Evolutionary conservation across 2,329 filamentous ascomycete species (phyloP), one percentile per base, ranked within the genome.

Genomic region (Aspergillus tamarii): DNA sequence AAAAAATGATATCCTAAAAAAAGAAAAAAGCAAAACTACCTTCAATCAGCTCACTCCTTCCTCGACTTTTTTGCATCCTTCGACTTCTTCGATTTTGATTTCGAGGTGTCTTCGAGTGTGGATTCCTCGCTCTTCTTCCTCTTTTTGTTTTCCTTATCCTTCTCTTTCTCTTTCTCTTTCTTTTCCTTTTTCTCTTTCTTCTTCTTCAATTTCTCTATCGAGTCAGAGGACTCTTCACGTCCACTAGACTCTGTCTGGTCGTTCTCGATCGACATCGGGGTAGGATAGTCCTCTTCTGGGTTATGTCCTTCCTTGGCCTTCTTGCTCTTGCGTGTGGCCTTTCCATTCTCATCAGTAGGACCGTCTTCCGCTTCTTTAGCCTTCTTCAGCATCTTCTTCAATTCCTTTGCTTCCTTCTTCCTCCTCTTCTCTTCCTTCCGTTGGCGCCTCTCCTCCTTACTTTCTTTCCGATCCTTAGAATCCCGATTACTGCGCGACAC

Each of bases 51-150:
- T 62, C 54, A 62, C n/a, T 63, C 63, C 26, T 52, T 55, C 3
- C 32, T 53, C 48, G 65, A 64, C 41, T 53, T 67, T 60, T 68
- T 69, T n/a, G 67, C 68, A 68, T 80, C 70, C 79, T 79, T 74
- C 78, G 82, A 63, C 78, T 80, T 70, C 71, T 82, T 79, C 58
- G 78, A 78, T 69, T 83, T 86, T 62, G 84, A 84, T 64, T 84
- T 82, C 6, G 66, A 62, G 53, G 67, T 69, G 4, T 73, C 72
- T 46, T 76, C 76, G 8, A 69, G 62, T 59, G 68, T 66, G 39
- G 67, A 74, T 26, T 65, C 66, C 30, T 66, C 71, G 36, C 61
- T 63, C 57, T 72, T 66, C 69, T 75, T 66, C 60, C 57, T 70
- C 70, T 72, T 78, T 68, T 69, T 73, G 67, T 57, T 73, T 71